Conservation (phyloP, 768 basidiomycete species). For the Clavulina sp. region DNA sequence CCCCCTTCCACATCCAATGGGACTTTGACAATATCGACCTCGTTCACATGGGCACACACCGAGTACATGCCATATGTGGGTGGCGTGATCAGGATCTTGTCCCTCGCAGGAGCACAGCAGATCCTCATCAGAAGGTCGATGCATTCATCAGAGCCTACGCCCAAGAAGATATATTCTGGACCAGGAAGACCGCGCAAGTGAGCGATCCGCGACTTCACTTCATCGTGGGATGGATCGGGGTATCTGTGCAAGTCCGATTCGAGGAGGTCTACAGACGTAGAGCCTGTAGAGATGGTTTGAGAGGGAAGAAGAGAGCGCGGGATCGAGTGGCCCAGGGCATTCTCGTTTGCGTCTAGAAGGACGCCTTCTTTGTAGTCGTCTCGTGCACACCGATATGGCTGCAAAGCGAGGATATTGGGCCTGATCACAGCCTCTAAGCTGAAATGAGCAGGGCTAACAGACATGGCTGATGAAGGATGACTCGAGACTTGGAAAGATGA, state of each 20-base stretch:
- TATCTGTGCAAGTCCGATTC: constrained; percentile 53
- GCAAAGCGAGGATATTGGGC: constrained; percentile 82
- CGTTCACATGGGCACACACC: constrained; percentile 91
- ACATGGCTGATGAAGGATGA: too few relatives aligned
- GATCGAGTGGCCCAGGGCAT: constrained; percentile 79
- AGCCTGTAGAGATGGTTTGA: not conserved
- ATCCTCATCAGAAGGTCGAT: constrained; percentile 90
- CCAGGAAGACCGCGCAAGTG: constrained; percentile 49
- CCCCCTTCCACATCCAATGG: constrained; percentile 68
- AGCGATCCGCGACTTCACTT: constrained; percentile 62
- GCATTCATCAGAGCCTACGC: constrained; percentile 92
- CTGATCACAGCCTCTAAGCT: constrained; percentile 67
- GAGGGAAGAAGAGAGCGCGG: constrained; percentile 19
- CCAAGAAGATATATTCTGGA: constrained; percentile 63
- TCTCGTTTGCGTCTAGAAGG: constrained; percentile 95
- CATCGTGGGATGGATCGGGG: constrained; percentile 76
- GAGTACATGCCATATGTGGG: constrained; percentile 98
- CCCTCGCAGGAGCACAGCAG: constrained; percentile 57
- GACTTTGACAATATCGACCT: constrained; percentile 64
- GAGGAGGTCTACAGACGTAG: constrained; percentile 23
- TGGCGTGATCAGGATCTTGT: constrained; percentile 76
- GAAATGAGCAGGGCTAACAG: constrained; percentile 52
- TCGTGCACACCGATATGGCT: constrained; percentile 88
- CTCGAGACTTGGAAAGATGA: too few relatives aligned
- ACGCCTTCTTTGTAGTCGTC: constrained; percentile 89